Base-by-base conservation (phyloP, 169 alveolate genomes). In the Plasmodium yoelii region DNA sequence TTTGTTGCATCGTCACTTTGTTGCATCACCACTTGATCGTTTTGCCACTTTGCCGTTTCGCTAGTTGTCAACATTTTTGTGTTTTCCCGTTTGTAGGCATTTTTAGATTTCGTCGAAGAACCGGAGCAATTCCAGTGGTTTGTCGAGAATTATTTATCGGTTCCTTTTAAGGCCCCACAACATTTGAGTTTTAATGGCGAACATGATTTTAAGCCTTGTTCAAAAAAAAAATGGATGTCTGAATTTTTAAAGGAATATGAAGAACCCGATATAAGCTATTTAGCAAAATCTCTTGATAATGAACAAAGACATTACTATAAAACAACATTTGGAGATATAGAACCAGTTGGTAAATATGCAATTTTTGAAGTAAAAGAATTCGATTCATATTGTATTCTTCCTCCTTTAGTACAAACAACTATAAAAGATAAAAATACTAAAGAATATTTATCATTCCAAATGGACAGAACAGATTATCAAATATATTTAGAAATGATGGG, bases 121-220 rank as follows among this genome's bases (percentile, higher is more conserved):
- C 90, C 90, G 12, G 90, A 80, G 26, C 90, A 80, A n/a, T 80
- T 80, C 42, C 65, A 80, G 53, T 80, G 90, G 90, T 80, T 80
- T 15, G 46, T 80, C 18, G 82, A 80, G 3, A 59, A 80, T 67
- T 80, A 53, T 47, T 55, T 80, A n/a, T 80, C 90, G 5, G 90
- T 80, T 18, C 77, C 77, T 13, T 80, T 80, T 60, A 34, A 7
- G 22, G 42, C 67, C 5, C 82, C 90, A 24, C 9, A 42, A 3
- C 19, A 64, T 28, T 22, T 80, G 69, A 80, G 68, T 19, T 10
- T 55, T 19, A 67, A 49, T 6, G 39, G 19, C 24, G 22, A 5
- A 10, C 24, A 80, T 59, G 53, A 67, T 53, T 53, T 53, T 28
- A 8, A 18, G 44, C 47, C 63, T 53, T 80, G 90, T 51, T 2